phyloP scores from a whole-genome alignment of 2,329 filamentous ascomycete genomes.

The Aspergillus eucalypticola region DNA sequence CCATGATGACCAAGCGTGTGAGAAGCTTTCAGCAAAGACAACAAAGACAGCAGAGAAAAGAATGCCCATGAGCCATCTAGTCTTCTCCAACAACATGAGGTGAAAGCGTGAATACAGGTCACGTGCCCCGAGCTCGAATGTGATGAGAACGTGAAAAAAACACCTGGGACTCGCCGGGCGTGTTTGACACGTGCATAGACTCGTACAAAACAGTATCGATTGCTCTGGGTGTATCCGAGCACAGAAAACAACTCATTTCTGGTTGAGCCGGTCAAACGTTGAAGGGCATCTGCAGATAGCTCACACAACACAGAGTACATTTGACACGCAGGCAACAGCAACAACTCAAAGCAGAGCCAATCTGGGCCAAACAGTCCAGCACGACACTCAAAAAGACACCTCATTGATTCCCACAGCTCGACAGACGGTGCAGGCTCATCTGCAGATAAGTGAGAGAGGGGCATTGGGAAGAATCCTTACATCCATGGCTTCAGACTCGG shows the following conservation, averaged over 20 bases:
- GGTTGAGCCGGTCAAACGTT: background rate
- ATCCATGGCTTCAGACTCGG: constrained; percentile 11
- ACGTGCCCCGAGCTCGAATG: background rate
- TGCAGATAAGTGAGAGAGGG: background rate
- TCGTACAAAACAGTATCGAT: background rate
- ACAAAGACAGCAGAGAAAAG: background rate
- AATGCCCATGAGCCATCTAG: background rate
- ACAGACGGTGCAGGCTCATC: background rate
- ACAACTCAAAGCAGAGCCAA: background rate
- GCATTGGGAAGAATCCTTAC: constrained; percentile 8
- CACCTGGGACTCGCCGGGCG: background rate
- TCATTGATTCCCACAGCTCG: background rate
- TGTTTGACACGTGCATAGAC: background rate
- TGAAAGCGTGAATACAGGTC: background rate
- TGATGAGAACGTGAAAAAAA: background rate
- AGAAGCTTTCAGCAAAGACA: background rate
- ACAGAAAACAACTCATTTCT: background rate
- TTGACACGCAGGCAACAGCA: background rate
- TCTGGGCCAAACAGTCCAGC: background rate
- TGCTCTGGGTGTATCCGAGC: background rate
- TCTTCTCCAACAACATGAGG: background rate
- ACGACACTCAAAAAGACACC: background rate
- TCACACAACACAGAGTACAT: background rate
- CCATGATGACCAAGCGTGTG: background rate
- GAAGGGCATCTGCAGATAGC: background rate